Conservation (phyloP, 1,284 basidiomycete genomes). For the Ganoderma lucidum region DNA sequence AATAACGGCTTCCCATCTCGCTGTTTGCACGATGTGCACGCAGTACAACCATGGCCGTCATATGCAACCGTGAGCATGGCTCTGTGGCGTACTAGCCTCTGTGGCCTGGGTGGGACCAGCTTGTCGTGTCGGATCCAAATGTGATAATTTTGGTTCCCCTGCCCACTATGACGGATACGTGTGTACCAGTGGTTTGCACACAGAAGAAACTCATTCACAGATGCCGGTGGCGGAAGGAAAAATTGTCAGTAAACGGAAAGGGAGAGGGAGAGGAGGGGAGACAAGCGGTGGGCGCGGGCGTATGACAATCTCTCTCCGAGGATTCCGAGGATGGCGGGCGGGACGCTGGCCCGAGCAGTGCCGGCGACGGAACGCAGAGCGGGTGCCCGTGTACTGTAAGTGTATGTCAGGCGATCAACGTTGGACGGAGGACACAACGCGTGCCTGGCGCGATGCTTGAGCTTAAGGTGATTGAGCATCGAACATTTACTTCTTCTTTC, state of each 20-base stretch:
- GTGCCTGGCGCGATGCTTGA: neutral
- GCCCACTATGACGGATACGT: neutral
- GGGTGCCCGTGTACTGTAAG: neutral
- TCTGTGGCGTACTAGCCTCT: too few species aligned
- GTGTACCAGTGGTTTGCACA: neutral
- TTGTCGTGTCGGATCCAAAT: neutral
- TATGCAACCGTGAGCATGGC: too few species aligned
- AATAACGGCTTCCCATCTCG: neutral
- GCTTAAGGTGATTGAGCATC: neutral
- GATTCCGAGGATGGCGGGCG: neutral
- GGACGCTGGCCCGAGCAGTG: neutral
- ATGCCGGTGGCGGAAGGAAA: too few species aligned
- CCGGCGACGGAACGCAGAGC: neutral
- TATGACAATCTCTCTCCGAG: neutral
- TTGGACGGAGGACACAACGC: neutral
- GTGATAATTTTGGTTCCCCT: neutral
- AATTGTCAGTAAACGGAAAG: too few species aligned
- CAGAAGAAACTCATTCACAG: too few species aligned
- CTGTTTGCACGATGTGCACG: neutral
- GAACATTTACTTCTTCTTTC: neutral
- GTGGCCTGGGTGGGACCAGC: neutral
- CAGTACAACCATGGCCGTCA: neutral
- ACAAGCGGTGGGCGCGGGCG: neutral
- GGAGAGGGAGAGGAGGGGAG: neutral
- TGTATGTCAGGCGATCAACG: neutral